Evolutionary conservation across 306 rosid species (phyloP).

Genomic region (Medicago truncatula): DNA sequence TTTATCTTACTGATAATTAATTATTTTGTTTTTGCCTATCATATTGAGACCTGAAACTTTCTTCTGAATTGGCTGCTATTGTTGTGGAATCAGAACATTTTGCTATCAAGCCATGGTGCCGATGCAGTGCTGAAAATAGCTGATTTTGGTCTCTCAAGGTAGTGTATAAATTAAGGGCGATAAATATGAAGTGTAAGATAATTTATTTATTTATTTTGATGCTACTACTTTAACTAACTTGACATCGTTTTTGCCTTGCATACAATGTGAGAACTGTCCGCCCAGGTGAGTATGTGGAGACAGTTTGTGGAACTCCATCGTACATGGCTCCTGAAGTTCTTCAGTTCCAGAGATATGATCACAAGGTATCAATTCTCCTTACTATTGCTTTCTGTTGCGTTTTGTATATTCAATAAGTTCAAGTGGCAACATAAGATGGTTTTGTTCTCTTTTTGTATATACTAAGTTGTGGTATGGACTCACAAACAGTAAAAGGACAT

Average conservation of each 20-base stretch:
- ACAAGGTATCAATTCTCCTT: constrained; percentile 50
- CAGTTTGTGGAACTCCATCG: constrained; percentile 67
- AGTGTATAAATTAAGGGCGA: constrained; percentile 24
- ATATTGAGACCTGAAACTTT: constrained; percentile 33
- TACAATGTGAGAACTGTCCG: constrained; percentile 42
- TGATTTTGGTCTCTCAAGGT: constrained; percentile 80
- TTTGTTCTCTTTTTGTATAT: too few species aligned
- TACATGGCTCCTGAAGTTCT: constrained; percentile 81
- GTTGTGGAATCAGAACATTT: constrained; percentile 59
- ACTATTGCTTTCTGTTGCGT: too few species aligned
- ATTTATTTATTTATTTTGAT: neutral
- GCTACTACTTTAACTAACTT: constrained; percentile 6
- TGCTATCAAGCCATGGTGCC: constrained; percentile 48
- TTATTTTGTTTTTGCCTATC: constrained; percentile 3
- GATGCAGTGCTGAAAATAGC: constrained; percentile 63
- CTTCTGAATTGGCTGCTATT: constrained; percentile 25
- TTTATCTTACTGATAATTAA: constrained; percentile 4
- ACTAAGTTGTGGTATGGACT: too few species aligned
- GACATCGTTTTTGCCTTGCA: constrained; percentile 12
- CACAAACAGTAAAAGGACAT: too few species aligned
- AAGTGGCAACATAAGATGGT: too few species aligned
- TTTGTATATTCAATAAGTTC: too few species aligned
- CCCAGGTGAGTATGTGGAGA: constrained; percentile 57
- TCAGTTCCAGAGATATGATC: constrained; percentile 61
- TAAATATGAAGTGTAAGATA: neutral